Evolutionary conservation across 2,329 filamentous ascomycete species (phyloP).

Genomic region (Ophiostoma tasmaniense): DNA sequence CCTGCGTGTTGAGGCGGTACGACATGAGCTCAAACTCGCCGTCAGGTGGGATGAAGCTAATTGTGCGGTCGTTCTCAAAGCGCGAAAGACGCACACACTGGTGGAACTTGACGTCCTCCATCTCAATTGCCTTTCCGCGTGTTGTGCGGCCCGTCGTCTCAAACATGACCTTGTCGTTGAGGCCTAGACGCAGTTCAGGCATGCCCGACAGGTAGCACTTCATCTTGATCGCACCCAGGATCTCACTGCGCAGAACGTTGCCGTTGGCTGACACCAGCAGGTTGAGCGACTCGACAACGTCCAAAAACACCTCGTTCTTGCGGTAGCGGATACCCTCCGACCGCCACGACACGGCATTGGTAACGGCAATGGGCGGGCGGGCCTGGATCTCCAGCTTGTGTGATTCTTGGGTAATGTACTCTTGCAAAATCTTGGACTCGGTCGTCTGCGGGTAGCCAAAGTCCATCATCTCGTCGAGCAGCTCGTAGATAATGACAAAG

Average conservation of each 20-base stretch:
- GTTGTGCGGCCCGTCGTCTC: constrained; percentile 93
- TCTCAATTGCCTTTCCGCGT: constrained; percentile 93
- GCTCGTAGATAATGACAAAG: constrained; percentile 97
- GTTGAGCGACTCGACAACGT: constrained; percentile 94
- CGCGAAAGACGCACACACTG: constrained; percentile 92
- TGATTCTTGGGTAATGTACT: constrained; percentile 98
- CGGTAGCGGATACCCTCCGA: constrained; percentile 96
- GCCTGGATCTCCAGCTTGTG: constrained; percentile 97
- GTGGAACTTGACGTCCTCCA: constrained; percentile 99
- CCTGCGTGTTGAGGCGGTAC: constrained; percentile 95
- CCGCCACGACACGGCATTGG: constrained; percentile 95
- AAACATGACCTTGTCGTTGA: constrained; percentile 99
- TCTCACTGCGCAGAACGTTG: constrained; percentile 92
- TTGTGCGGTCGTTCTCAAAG: constrained; percentile 97
- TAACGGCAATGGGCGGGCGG: constrained; percentile 91
- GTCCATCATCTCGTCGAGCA: constrained; percentile 99
- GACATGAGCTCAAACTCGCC: constrained; percentile 99
- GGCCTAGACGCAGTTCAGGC: constrained; percentile 85
- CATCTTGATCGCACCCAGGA: constrained; percentile 97
- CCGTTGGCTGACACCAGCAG: constrained; percentile 88
- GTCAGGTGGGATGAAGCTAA: constrained; percentile 96
- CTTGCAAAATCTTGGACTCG: constrained; percentile 95
- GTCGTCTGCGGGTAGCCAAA: constrained; percentile 99
- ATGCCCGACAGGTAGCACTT: constrained; percentile 98
- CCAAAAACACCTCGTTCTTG: constrained; percentile 98